phyloP scores from a whole-genome alignment of 208 protist genomes.

The Acanthamoeba castellanii region DNA sequence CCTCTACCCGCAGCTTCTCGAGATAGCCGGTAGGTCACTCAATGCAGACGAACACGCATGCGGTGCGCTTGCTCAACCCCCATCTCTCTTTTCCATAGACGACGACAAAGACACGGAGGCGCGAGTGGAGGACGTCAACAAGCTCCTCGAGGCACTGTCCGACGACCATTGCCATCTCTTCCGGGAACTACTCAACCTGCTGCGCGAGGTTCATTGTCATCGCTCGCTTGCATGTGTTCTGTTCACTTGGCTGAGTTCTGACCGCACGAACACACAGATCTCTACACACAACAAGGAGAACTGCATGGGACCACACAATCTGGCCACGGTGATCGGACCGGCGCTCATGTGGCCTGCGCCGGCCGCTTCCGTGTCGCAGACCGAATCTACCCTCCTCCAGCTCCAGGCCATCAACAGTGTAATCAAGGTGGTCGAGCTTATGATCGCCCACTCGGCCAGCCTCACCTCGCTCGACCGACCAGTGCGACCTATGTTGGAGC shows the following conservation, averaged over 20 bases:
- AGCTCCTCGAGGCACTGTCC: background rate
- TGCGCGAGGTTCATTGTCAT: background rate
- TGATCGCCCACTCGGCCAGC: background rate
- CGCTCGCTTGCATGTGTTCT: background rate
- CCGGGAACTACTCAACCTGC: background rate
- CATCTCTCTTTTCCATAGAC: background rate
- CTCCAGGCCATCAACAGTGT: conserved; percentile 53
- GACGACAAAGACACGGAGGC: background rate
- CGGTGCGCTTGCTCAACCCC: background rate
- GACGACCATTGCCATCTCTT: conserved; percentile 36
- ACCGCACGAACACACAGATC: background rate
- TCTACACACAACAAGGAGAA: conserved; percentile 26
- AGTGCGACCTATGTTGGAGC: background rate
- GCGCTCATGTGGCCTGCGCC: conserved; percentile 39
- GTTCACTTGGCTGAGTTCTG: background rate
- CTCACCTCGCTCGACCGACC: conserved; percentile 7
- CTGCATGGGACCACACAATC: conserved; percentile 57
- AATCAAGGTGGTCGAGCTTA: conserved; percentile 35
- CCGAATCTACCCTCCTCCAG: background rate
- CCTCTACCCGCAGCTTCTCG: conserved; percentile 37
- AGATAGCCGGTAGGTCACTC: background rate
- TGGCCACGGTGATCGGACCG: conserved; percentile 47
- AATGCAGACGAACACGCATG: background rate
- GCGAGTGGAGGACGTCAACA: background rate
- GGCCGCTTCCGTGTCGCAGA: background rate